These are phyloP conservation scores for Paxillus ammoniavirescens DNA, from an alignment of 768 basidiomycete species.

Conservation along the genomic window DNA sequence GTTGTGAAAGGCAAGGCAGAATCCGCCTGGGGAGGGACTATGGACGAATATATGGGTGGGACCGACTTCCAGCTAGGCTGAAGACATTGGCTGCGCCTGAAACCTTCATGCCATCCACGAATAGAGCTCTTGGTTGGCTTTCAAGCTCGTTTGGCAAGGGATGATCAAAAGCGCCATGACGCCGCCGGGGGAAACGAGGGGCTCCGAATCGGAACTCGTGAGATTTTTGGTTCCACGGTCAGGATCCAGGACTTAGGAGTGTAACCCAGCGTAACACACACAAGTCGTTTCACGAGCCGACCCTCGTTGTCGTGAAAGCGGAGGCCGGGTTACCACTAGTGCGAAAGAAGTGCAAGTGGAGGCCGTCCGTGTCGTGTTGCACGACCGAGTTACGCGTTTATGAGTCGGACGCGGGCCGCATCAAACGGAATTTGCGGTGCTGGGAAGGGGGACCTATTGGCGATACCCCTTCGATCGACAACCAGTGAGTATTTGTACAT, in stretches of 20 bases:
- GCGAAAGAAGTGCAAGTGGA: background rate
- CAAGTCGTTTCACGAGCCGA: background rate
- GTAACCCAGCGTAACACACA: no score
- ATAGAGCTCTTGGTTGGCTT: background rate
- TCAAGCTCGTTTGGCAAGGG: background rate
- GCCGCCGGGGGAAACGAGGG: no score
- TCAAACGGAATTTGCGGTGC: no score
- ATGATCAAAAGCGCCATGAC: conserved; percentile 16
- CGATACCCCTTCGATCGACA: no score
- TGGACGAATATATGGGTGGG: conserved; percentile 28
- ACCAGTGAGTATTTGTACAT: no score
- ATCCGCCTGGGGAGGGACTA: conserved; percentile 16
- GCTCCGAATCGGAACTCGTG: background rate
- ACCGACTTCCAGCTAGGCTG: conserved; percentile 22
- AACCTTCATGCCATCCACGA: background rate
- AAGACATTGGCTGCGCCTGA: conserved; percentile 24
- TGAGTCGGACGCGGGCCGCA: no score
- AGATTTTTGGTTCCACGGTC: background rate
- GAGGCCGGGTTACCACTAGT: background rate
- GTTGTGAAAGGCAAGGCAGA: conserved; percentile 32
- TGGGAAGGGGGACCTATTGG: no score
- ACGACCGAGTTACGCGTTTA: no score
- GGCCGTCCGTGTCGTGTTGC: no score
- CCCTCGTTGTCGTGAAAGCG: background rate
- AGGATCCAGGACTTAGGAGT: no score